Conservation (phyloP, 2,329 filamentous ascomycete genomes). For the Cordyceps tenuipes region DNA sequence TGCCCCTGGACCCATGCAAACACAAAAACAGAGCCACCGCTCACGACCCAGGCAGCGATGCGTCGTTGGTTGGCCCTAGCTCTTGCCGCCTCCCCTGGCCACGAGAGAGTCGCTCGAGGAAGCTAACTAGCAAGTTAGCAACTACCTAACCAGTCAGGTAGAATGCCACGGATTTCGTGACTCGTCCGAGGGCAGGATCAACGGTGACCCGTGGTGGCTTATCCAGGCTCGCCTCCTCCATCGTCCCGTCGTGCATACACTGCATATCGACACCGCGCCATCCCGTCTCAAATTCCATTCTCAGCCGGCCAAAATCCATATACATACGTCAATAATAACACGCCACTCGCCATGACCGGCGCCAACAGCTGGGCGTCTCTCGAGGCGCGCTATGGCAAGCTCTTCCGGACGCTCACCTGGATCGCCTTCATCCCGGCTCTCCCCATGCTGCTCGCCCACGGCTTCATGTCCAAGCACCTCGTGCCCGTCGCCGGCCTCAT, state of each 20-base stretch:
- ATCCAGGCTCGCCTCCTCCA: neutral
- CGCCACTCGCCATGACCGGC: neutral
- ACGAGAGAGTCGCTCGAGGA: neutral
- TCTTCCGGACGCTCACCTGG: conserved; percentile 27
- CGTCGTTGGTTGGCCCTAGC: neutral
- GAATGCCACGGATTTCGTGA: neutral
- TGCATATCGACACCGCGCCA: neutral
- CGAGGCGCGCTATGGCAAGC: conserved; percentile 14
- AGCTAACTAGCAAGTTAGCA: neutral
- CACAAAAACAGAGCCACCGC: neutral
- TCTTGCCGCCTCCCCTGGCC: neutral
- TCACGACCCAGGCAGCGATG: neutral
- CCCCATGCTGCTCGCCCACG: conserved; percentile 38
- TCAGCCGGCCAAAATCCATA: neutral
- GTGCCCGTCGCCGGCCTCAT: conserved; percentile 32
- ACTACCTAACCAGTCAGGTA: neutral
- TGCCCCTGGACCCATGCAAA: neutral
- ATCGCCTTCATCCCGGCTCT: conserved; percentile 31
- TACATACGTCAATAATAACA: neutral
- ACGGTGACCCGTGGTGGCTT: neutral
- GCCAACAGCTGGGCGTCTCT: conserved; percentile 8
- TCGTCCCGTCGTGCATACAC: neutral
- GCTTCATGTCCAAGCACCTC: conserved; percentile 56
- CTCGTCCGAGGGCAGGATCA: neutral
- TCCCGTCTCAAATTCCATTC: neutral